Conservation (phyloP, 2,329 filamentous ascomycete genomes). For the Hymenoscyphus scutula region DNA sequence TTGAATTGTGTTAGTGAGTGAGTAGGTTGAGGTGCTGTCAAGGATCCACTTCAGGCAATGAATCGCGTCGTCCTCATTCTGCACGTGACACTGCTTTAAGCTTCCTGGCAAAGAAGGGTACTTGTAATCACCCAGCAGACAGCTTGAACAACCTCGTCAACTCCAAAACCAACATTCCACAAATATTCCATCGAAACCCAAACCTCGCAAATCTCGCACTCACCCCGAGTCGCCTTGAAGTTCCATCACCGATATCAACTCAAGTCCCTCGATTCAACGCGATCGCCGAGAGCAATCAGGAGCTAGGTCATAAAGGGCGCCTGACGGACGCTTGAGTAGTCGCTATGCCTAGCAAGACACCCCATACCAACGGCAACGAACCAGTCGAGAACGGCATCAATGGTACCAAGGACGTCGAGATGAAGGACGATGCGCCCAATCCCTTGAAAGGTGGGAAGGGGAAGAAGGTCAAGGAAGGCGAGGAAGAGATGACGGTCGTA, state of each 20-base stretch:
- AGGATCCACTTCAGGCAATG: conserved; percentile 14
- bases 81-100: conserved; percentile 18
- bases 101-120: conserved; percentile 20
- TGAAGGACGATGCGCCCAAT: conserved; percentile 62
- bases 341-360: conserved; percentile 70
- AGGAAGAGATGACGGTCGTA: conserved; percentile 79
- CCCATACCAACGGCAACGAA: conserved; percentile 64
- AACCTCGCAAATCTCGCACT: background rate
- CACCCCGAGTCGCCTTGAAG: conserved; percentile 11
- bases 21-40: background rate
- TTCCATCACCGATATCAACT: background rate
- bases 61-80: conserved; percentile 12
- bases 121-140: conserved; percentile 20
- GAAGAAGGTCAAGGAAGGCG: conserved; percentile 66
- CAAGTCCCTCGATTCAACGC: conserved; percentile 23
- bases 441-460: conserved; percentile 60
- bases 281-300: conserved; percentile 22
- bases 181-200: conserved; percentile 5
- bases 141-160: conserved; percentile 10
- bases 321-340: conserved; percentile 25
- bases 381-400: conserved; percentile 65
- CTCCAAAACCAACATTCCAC: conserved; percentile 2
- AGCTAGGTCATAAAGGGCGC: conserved; percentile 32
- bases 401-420: conserved; percentile 67
- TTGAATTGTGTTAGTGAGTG: too few relatives aligned